phyloP scores from a whole-genome alignment of 257 asterid genomes.

The Datura wrightii region DNA sequence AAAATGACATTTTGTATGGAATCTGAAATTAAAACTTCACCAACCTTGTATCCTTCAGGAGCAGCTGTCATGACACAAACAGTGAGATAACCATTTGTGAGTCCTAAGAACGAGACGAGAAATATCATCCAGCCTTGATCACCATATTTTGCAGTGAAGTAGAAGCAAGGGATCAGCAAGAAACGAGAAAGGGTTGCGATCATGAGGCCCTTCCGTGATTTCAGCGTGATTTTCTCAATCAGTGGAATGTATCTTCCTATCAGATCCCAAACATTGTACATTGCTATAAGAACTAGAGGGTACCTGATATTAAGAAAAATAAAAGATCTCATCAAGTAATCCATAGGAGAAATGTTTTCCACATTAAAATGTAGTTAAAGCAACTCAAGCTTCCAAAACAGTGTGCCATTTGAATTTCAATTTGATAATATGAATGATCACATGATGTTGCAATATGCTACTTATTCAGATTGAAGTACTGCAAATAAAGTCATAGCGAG shows the following conservation, averaged over 20 bases:
- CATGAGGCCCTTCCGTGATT: conserved; percentile 67
- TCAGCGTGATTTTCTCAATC: conserved; percentile 49
- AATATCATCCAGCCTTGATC: conserved; percentile 86
- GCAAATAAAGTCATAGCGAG: not conserved
- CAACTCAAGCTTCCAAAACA: not conserved
- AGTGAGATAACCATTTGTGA: conserved; percentile 83
- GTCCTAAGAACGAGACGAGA: conserved; percentile 69
- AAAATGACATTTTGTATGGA: not conserved
- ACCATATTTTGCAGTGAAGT: conserved; percentile 81
- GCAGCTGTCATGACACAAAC: conserved; percentile 74
- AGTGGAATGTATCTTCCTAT: conserved; percentile 71
- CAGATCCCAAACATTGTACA: conserved; percentile 76
- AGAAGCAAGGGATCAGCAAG: conserved; percentile 75
- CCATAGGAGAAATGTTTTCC: not conserved
- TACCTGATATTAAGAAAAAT: conserved; percentile 52
- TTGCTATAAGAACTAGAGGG: conserved; percentile 67
- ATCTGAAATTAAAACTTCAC: conserved; percentile 13
- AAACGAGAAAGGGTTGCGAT: conserved; percentile 58
- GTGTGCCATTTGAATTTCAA: not conserved
- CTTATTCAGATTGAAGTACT: not conserved
- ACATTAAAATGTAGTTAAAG: not conserved
- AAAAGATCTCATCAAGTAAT: not conserved
- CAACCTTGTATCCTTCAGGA: conserved; percentile 86
- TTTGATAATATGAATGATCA: not conserved
- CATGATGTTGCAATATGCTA: not conserved